Percentiles rank a stretch among this genome's conserved stretches.
Conservation (phyloP, 768 basidiomycete species). For the Harrya chromipes region DNA sequence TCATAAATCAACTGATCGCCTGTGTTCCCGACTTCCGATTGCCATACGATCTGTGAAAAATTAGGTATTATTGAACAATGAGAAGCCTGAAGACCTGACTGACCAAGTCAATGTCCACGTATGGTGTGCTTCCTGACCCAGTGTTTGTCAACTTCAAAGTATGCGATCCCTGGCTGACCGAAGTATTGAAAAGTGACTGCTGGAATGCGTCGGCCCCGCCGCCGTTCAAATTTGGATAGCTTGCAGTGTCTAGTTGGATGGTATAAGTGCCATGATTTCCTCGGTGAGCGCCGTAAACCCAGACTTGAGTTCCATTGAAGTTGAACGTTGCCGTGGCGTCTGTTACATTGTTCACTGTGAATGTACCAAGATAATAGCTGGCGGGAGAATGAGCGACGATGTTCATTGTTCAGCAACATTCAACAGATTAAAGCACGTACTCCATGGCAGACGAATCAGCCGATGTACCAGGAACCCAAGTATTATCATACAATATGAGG, state of each 20-base stretch:
- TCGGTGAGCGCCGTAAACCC: conserved; percentile 50
- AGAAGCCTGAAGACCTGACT: background rate
- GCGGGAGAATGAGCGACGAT: background rate
- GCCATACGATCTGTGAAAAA: conserved; percentile 24
- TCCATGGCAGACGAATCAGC: conserved; percentile 11
- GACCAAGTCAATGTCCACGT: conserved; percentile 49
- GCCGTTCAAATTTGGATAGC: conserved; percentile 31
- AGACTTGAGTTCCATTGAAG: conserved; percentile 50
- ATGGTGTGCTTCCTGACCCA: conserved; percentile 29
- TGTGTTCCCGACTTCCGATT: conserved; percentile 22
- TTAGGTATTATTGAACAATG: background rate
- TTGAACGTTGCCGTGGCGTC: conserved; percentile 37
- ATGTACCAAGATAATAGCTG: conserved; percentile 41
- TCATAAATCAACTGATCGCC: conserved; percentile 22
- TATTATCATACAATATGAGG: conserved; percentile 24
- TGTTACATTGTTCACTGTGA: conserved; percentile 34
- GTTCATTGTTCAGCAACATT: too few species aligned
- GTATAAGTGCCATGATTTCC: conserved; percentile 44
- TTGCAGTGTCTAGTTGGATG: conserved; percentile 39
- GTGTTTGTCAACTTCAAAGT: conserved; percentile 32
- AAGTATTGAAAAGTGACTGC: conserved; percentile 36
- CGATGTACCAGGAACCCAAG: conserved; percentile 21
- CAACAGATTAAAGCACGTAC: conserved; percentile 6
- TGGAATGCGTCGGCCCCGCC: conserved; percentile 34
- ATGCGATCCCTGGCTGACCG: conserved; percentile 36